Evolutionary conservation across 2,329 filamentous ascomycete genomes (phyloP).

Genomic region (Cryoendolithus antarcticus): DNA sequence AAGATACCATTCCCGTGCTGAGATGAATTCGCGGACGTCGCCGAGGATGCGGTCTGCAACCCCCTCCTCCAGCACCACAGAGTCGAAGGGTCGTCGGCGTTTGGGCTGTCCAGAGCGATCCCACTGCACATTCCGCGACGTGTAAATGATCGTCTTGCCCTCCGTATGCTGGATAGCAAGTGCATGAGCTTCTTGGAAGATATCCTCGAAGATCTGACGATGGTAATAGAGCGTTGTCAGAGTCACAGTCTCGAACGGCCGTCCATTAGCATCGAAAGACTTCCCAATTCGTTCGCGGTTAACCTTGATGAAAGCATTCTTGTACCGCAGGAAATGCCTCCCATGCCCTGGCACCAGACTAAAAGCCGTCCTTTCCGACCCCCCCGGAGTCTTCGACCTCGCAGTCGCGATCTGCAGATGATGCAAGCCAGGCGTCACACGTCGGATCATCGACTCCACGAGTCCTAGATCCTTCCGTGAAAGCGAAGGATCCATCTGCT

Average conservation of each 20-base stretch:
- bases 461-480: slow-evolving; percentile 24
- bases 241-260: slow-evolving; percentile 88
- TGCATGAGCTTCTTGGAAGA: slow-evolving; percentile 80
- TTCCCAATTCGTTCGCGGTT: slow-evolving; percentile 72
- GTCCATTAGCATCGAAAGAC: slow-evolving; percentile 66
- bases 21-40: slow-evolving; percentile 73
- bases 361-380: slow-evolving; percentile 66
- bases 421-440: slow-evolving; percentile 48
- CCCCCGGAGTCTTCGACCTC: slow-evolving; percentile 49
- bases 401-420: slow-evolving; percentile 54
- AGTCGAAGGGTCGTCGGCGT: slow-evolving; percentile 74
- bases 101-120: slow-evolving; percentile 69
- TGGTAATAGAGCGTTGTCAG: slow-evolving; percentile 85
- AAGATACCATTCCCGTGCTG: slow-evolving; percentile 73
- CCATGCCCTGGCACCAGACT: slow-evolving; percentile 85
- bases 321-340: slow-evolving; percentile 74
- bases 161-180: slow-evolving; percentile 70
- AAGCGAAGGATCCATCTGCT: slow-evolving; percentile 27
- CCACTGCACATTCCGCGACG: slow-evolving; percentile 76
- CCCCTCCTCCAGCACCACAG: slow-evolving; percentile 73
- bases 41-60: slow-evolving; percentile 69
- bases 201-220: slow-evolving; percentile 75
- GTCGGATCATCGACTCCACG: slow-evolving; percentile 41
- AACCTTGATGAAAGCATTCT: slow-evolving; percentile 76
- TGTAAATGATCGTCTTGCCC: slow-evolving; percentile 88